phyloP scores from a whole-genome alignment of 1,139 yeast species.

The Hyphopichia wangnamkhiaoensis region DNA sequence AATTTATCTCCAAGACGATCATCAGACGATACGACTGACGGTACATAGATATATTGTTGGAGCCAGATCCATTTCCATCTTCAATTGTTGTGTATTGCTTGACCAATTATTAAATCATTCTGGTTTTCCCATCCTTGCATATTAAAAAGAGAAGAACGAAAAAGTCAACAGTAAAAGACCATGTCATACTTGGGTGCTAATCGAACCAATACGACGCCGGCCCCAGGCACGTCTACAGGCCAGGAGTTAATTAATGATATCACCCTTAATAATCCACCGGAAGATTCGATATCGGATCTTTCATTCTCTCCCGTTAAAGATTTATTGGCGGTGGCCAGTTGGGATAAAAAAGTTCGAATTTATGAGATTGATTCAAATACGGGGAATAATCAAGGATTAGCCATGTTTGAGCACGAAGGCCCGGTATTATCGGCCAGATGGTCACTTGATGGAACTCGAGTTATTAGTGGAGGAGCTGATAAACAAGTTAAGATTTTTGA shows the following conservation, averaged over 20 bases:
- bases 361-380: slow-evolving; percentile 77
- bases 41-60: too few species aligned
- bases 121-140: neutral
- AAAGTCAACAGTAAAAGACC: neutral
- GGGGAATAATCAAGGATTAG: slow-evolving; percentile 80
- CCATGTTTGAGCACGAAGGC: slow-evolving; percentile 85
- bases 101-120: neutral
- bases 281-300: slow-evolving; percentile 85
- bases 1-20: too few species aligned
- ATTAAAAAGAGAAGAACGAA: too few species aligned
- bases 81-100: too few species aligned
- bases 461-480: slow-evolving; percentile 91
- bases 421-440: slow-evolving; percentile 85
- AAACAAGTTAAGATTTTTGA: slow-evolving; percentile 86
- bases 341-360: slow-evolving; percentile 95
- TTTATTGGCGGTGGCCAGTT: slow-evolving; percentile 74
- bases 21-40: too few species aligned
- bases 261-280: slow-evolving; percentile 81
- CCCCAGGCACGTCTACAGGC: slow-evolving; percentile 47
- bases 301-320: slow-evolving; percentile 94
- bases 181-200: slow-evolving; percentile 32
- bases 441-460: slow-evolving; percentile 84
- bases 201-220: slow-evolving; percentile 19
- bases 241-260: slow-evolving; percentile 76
- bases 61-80: too few species aligned